Percentiles rank a stretch among this genome's conserved stretches.
Conservation (phyloP, 2,329 filamentous ascomycete species). For the Chalara sp. region DNA sequence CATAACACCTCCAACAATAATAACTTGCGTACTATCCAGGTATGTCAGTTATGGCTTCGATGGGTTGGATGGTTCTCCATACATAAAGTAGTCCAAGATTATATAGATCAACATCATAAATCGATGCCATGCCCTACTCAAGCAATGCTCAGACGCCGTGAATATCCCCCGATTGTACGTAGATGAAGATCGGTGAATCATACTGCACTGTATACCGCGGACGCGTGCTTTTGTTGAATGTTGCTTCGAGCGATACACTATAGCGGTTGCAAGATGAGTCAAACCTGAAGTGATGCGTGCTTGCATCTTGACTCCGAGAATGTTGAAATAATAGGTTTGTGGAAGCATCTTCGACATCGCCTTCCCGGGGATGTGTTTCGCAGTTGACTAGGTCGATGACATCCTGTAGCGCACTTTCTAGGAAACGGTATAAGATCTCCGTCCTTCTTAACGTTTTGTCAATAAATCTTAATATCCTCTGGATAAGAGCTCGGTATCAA, state of each 20-base stretch:
- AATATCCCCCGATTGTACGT: not conserved
- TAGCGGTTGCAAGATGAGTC: not conserved
- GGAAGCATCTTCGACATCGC: not conserved
- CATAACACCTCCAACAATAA: too few relatives aligned
- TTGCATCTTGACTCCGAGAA: not conserved
- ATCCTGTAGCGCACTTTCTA: not conserved
- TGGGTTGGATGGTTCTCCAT: too few relatives aligned
- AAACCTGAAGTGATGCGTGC: not conserved
- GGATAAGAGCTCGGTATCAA: not conserved
- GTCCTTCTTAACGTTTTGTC: not conserved
- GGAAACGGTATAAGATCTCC: not conserved
- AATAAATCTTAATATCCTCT: not conserved
- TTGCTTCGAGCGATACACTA: not conserved
- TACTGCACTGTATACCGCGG: slow-evolving; percentile 1
- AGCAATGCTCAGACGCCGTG: slow-evolving; percentile 1
- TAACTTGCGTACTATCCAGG: too few relatives aligned
- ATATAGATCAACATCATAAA: slow-evolving; percentile 9
- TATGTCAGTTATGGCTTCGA: too few relatives aligned
- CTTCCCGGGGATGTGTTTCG: not conserved
- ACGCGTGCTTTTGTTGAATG: not conserved
- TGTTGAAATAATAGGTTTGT: not conserved
- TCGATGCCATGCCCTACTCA: slow-evolving; percentile 3
- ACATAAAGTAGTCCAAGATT: slow-evolving; percentile 6
- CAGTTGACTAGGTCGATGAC: not conserved
- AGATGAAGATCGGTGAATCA: not conserved